Evolutionary conservation across 495 filamentous ascomycete genomes (phyloP).

Genomic region (Lentithecium fluviatile): DNA sequence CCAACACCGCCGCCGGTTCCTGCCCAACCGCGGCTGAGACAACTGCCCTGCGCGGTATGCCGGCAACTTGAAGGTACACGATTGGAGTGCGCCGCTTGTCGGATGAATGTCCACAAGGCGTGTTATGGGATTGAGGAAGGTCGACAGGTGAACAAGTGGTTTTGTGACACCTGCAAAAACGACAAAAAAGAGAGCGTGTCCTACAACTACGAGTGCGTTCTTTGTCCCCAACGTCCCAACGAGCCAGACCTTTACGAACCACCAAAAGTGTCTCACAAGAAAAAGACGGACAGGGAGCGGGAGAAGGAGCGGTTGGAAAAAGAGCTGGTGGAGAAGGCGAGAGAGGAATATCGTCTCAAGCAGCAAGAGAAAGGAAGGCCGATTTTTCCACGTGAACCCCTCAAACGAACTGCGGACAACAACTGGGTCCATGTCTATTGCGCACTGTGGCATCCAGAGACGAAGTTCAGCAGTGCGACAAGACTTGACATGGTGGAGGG

Average conservation of each 20-base stretch:
- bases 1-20: constrained; percentile 44
- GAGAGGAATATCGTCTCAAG: constrained; percentile 73
- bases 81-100: constrained; percentile 71
- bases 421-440: constrained; percentile 99
- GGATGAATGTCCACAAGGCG: constrained; percentile 85
- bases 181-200: constrained; percentile 84
- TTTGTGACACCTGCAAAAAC: constrained; percentile 93
- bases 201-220: constrained; percentile 84
- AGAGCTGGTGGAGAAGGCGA: constrained; percentile 70
- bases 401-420: constrained; percentile 90
- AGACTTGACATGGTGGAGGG: constrained; percentile 83
- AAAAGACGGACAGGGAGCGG: constrained; percentile 88
- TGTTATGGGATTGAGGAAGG: constrained; percentile 83
- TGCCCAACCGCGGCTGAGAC: constrained; percentile 36
- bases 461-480: constrained; percentile 82
- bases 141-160: constrained; percentile 73
- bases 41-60: constrained; percentile 84
- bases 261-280: constrained; percentile 79
- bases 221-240: constrained; percentile 77
- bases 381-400: constrained; percentile 77
- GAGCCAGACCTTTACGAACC: constrained; percentile 82
- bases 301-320: constrained; percentile 84
- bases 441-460: constrained; percentile 85
- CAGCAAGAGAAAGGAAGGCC: constrained; percentile 82
- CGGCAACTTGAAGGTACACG: constrained; percentile 70